Evolutionary conservation across 352 stramenopile genomes (phyloP), one percentile per base, ranked within the genome.

Genomic region (Phytophthora fragariaefolia): DNA sequence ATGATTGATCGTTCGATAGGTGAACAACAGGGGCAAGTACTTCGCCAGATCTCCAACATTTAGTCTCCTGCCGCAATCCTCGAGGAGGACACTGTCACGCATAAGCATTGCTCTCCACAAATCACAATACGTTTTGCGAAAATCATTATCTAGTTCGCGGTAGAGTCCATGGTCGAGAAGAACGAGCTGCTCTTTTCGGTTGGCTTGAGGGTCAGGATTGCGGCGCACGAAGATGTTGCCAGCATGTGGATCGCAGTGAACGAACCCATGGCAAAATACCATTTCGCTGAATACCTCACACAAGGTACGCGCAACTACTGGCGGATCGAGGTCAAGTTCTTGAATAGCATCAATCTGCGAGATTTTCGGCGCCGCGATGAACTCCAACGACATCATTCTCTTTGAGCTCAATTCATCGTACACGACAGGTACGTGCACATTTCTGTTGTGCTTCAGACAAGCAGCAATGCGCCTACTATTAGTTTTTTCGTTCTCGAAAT

Each of bases 81-180:
- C 67, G 15, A 96, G 71, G 4, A 97, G 71, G 42, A 73, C 59
- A 20, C 84, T 80, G 72, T 99, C 92, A 18, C 91, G 90, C 59
- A 98, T 79, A 6, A 99, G 81, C 58, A 99, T 95, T 12, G 89
- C 90, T 59, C 91, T 88, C 97, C 97, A 99, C 30, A 99, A 74
- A 49, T 96, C 80, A 40, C 95, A 98, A 77, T 99, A 99, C 1
- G 89, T 88, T 36, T 96, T 82, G 26, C 97, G 93, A 75, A 99
- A 99, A 20, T 93, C 75, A 28, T 87, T 78, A 53, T 98, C 95
- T 17, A 99, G 77, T 32, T 96, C 79, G 18, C 97, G 89, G 58
- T 99, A 99, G 4, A 99, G 76, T 18, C 97, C 97, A 71, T 99
- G 97, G 78, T 99, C 97, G 2, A 99, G 83, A 10, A 99, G 76